A percentile compares a stretch with the other conserved stretches of the same genome.
Conservation (phyloP, 148 eudicot genomes). For the Rhododendron henanense region DNA sequence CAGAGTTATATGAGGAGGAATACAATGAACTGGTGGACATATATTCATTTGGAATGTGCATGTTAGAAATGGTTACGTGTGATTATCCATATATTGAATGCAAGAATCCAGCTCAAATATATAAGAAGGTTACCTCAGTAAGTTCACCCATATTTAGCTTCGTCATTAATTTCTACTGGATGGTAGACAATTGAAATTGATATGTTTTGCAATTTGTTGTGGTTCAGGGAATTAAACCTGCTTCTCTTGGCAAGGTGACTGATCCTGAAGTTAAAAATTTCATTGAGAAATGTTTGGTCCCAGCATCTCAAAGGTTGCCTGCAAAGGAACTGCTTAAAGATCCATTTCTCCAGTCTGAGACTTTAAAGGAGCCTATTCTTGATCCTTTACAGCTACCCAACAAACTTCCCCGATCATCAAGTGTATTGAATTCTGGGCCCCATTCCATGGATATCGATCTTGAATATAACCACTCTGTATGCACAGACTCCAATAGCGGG, state of each 20-base stretch:
- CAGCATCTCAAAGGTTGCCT: conserved; percentile 54
- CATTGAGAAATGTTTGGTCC: conserved; percentile 74
- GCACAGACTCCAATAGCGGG: conserved; percentile 20
- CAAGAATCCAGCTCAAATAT: conserved; percentile 86
- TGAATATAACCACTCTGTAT: conserved; percentile 34
- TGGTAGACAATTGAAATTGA: neutral
- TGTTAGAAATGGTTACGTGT: conserved; percentile 78
- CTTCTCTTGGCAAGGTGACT: conserved; percentile 60
- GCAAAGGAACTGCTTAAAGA: conserved; percentile 72
- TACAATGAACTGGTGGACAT: conserved; percentile 83
- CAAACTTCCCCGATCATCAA: conserved; percentile 22
- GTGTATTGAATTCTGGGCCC: conserved; percentile 24
- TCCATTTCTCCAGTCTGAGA: conserved; percentile 50
- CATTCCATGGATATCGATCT: conserved; percentile 57
- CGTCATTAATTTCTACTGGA: neutral
- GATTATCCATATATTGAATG: conserved; percentile 90
- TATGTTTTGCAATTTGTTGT: neutral
- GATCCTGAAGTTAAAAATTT: conserved; percentile 60
- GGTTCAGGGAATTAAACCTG: conserved; percentile 78
- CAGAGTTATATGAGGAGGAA: conserved; percentile 87
- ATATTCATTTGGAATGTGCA: conserved; percentile 94
- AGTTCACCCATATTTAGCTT: conserved; percentile 24
- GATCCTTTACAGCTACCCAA: conserved; percentile 32
- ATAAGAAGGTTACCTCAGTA: conserved; percentile 70
- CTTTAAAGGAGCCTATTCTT: conserved; percentile 23